These are phyloP conservation scores for Colletotrichum simmondsii DNA, from an alignment of 2,329 filamentous ascomycete species.

Conservation along the genomic window DNA sequence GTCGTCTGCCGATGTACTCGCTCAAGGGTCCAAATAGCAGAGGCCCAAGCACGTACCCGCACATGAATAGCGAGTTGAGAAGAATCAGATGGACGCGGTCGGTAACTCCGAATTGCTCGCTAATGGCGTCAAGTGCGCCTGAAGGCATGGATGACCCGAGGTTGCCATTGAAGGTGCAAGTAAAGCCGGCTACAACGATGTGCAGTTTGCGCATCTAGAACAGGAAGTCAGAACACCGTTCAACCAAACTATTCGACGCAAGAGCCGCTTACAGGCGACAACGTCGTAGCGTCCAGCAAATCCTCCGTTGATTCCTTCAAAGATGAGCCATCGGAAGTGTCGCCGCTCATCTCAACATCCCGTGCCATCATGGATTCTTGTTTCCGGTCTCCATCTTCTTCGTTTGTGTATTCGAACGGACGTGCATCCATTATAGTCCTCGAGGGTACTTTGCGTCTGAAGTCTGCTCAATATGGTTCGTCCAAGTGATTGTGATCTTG, in stretches of 20 bases:
- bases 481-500: neutral
- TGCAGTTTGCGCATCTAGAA: slow-evolving; percentile 44
- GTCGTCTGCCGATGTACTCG: slow-evolving; percentile 47
- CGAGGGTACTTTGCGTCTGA: no score
- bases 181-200: slow-evolving; percentile 47
- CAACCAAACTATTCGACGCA: no score
- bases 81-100: slow-evolving; percentile 42
- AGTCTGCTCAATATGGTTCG: neutral
- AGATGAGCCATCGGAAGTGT: slow-evolving; percentile 32
- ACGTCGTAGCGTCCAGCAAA: slow-evolving; percentile 43
- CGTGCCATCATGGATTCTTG: neutral
- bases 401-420: neutral
- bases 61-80: slow-evolving; percentile 50
- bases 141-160: slow-evolving; percentile 49
- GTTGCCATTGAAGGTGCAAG: slow-evolving; percentile 49
- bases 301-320: neutral
- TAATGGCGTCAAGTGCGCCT: slow-evolving; percentile 47
- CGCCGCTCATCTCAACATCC: slow-evolving; percentile 26
- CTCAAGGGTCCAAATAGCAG: slow-evolving; percentile 48
- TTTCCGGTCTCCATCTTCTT: neutral
- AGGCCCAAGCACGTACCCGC: slow-evolving; percentile 47
- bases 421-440: neutral
- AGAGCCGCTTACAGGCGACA: slow-evolving; percentile 40
- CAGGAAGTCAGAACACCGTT: neutral
- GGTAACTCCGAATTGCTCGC: slow-evolving; percentile 42